A percentile compares a stretch with the other conserved stretches of the same genome.
Evolutionary conservation across 2,329 filamentous ascomycete species (phyloP).

Genomic region (Fusarium sp.): DNA sequence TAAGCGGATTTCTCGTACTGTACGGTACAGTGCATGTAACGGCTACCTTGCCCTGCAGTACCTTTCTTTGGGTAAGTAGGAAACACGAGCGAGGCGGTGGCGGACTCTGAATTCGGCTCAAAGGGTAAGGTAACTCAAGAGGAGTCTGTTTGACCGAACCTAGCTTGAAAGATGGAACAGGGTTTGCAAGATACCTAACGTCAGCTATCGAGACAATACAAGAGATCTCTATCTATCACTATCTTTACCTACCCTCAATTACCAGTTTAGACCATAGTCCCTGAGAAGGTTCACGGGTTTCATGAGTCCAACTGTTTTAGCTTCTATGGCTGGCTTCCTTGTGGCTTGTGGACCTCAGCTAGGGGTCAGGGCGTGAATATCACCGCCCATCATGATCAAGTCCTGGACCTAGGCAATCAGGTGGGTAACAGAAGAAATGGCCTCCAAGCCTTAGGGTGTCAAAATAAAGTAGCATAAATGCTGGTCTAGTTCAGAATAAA

Average conservation of each 20-base stretch:
- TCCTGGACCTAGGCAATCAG: constrained; percentile 30
- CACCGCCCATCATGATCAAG: constrained; percentile 23
- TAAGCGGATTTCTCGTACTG: constrained; percentile 32
- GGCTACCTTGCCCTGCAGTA: neutral
- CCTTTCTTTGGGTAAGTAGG: constrained; percentile 6
- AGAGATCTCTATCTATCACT: neutral
- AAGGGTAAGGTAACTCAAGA: constrained; percentile 37
- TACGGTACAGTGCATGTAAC: constrained; percentile 27
- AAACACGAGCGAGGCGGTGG: constrained; percentile 45
- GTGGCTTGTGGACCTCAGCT: constrained; percentile 36
- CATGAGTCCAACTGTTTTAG: constrained; percentile 40
- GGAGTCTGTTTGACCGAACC: constrained; percentile 22
- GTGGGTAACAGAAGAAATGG: no score
- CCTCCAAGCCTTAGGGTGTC: no score
- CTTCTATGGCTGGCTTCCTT: constrained; percentile 41
- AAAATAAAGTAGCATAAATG: no score
- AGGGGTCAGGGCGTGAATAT: constrained; percentile 35
- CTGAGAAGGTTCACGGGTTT: constrained; percentile 26
- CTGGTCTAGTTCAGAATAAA: no score
- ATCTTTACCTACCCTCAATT: neutral
- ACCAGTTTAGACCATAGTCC: neutral
- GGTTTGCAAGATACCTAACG: neutral
- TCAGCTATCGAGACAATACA: neutral
- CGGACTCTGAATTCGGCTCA: constrained; percentile 45
- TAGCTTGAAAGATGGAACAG: neutral